These are phyloP conservation scores for Jacaranda mimosifolia DNA, from an alignment of 257 asterid species.

Conservation along the genomic window DNA sequence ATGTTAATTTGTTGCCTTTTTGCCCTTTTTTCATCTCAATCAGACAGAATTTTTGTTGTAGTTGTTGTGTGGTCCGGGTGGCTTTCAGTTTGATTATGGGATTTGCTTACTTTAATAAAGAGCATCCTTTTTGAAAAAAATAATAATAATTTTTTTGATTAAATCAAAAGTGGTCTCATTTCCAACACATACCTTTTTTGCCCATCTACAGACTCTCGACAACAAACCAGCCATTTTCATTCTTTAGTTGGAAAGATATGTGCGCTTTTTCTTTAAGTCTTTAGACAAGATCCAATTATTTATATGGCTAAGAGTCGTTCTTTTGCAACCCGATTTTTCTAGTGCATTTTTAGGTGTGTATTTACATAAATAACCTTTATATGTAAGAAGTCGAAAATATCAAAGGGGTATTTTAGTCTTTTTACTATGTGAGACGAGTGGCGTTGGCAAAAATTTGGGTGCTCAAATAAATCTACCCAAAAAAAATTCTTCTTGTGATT, in stretches of 20 bases:
- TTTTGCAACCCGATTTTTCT: slow-evolving; percentile 13
- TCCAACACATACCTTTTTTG: slow-evolving; percentile 39
- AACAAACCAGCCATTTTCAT: slow-evolving; percentile 52
- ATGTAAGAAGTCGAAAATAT: no score
- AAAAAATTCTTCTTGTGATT: slow-evolving; percentile 11
- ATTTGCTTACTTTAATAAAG: slow-evolving; percentile 60
- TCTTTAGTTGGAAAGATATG: slow-evolving; percentile 61
- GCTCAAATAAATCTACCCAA: slow-evolving; percentile 18
- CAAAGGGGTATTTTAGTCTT: slow-evolving; percentile 27
- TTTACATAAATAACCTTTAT: slow-evolving; percentile 22
- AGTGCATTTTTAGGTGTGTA: neutral
- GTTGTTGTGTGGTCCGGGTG: slow-evolving; percentile 28
- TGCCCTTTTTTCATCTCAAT: no score
- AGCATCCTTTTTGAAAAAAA: slow-evolving; percentile 24
- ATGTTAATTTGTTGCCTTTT: no score
- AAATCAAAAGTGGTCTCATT: slow-evolving; percentile 52
- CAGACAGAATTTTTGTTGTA: neutral
- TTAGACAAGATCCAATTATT: slow-evolving; percentile 32
- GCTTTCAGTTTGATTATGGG: slow-evolving; percentile 34
- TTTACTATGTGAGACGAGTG: slow-evolving; percentile 10
- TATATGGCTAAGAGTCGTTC: slow-evolving; percentile 21
- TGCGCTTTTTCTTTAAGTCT: slow-evolving; percentile 48
- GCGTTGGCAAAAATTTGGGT: slow-evolving; percentile 25
- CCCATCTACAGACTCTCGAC: slow-evolving; percentile 25
- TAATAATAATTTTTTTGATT: slow-evolving; percentile 29